Base-by-base conservation (phyloP, 139 green algal genomes). In the Volvox reticuliferus region DNA sequence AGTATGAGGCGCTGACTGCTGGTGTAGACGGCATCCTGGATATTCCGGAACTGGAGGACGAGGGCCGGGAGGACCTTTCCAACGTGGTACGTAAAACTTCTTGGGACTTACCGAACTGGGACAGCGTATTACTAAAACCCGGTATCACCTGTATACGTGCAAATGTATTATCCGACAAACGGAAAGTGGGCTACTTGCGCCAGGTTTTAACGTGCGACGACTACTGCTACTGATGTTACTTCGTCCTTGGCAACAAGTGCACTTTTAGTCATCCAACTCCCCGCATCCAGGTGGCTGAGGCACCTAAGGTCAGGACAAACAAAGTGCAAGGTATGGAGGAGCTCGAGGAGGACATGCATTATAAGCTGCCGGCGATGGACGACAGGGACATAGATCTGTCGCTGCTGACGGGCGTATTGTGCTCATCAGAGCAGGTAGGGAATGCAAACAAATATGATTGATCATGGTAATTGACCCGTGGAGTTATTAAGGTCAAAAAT, bases 11-110 rank as follows among this genome's bases (percentile, higher is more conserved):
- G 28, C 32, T 92, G 62, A 91, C 91, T 13, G 35, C 67, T 9
- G 78, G 81, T 24, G 85, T 65, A 30, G 92, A 91, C 22, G 89
- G 75, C 12, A 91, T 92, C 71, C 87, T 94, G 81, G 92, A 94
- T 24, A 93, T 96, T 50, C 92, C 92, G 21, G 94, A 96, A 91
- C 87, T 96, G 28, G 94, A 95, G 81, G 94, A 96, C 32, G 94
- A 95, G 81, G 94, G 94, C 61, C 93, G 91, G 75, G 94, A 96
- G 80, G 92, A 96, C 90, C 83, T 96, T 20, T 92, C 90, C 36
- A 84, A 79, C 55, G 35, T 94, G 89, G 94, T 96, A 63, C 37
- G 94, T 83, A n/a, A n/a, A n/a, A n/a, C n/a, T n/a, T n/a, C n/a
- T n/a, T n/a, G n/a, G n/a, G n/a, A n/a, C n/a, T n/a, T n/a, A n/a